Percentiles rank a stretch among this genome's conserved stretches.
phyloP scores from a whole-genome alignment of 2,329 filamentous ascomycete genomes.

The Colletotrichum sp. region DNA sequence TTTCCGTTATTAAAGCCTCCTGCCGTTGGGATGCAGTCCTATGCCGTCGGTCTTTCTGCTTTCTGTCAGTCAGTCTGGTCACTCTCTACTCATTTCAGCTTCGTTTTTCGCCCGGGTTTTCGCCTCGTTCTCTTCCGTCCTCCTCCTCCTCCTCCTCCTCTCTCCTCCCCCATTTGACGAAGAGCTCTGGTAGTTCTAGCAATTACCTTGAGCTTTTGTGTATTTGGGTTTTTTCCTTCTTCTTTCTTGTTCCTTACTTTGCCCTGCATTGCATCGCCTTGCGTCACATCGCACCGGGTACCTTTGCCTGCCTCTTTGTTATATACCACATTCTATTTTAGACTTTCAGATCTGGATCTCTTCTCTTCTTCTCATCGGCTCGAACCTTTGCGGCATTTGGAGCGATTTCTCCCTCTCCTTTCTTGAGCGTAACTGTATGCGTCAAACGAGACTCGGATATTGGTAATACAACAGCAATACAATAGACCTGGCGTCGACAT shows the following conservation, averaged over 20 bases:
- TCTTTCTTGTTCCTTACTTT: slow-evolving; percentile 10
- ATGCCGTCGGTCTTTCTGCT: not conserved
- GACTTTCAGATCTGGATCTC: not conserved
- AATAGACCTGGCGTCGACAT: slow-evolving; percentile 24
- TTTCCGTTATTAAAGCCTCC: slow-evolving; percentile 7
- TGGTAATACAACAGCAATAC: not conserved
- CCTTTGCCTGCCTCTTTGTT: not conserved
- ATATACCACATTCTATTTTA: not conserved
- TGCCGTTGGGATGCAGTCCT: not conserved
- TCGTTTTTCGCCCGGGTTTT: not conserved
- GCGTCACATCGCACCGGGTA: not conserved
- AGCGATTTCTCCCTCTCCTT: not conserved
- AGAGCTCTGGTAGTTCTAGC: slow-evolving; percentile 54
- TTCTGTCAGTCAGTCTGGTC: slow-evolving; percentile 16
- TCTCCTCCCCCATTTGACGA: slow-evolving; percentile 31
- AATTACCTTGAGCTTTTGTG: slow-evolving; percentile 33
- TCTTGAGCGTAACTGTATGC: not conserved
- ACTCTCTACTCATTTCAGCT: slow-evolving; percentile 11
- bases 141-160: slow-evolving; percentile 13
- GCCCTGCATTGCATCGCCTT: slow-evolving; percentile 1
- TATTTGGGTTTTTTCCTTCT: slow-evolving; percentile 27
- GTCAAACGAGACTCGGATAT: not conserved
- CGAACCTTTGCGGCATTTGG: not conserved
- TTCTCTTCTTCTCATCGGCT: not conserved
- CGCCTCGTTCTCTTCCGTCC: not conserved